phyloP scores from a whole-genome alignment of 805 yeast species.

The Cyberlindnera japonica region DNA sequence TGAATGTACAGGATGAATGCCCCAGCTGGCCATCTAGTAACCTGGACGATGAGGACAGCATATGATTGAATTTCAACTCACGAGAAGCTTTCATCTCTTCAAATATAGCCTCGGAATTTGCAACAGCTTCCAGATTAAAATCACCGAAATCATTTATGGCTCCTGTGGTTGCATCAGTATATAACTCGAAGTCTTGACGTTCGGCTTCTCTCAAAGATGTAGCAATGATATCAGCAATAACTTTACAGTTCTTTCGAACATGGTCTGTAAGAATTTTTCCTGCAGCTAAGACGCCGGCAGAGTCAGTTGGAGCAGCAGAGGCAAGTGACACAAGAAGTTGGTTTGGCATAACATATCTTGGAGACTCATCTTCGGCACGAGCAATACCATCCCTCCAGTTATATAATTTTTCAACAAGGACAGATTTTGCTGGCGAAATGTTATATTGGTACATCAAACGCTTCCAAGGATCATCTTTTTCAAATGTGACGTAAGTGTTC shows the following conservation, averaged over 20 bases:
- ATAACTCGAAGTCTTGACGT: conserved; percentile 36
- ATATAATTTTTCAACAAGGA: conserved; percentile 56
- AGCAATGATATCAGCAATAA: conserved; percentile 55
- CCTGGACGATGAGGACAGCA: neutral
- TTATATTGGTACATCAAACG: conserved; percentile 61
- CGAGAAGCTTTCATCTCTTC: neutral
- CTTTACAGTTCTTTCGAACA: conserved; percentile 55
- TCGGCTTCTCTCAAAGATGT: conserved; percentile 21
- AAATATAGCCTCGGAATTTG: conserved; percentile 11
- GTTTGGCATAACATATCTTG: conserved; percentile 79
- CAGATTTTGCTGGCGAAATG: conserved; percentile 49
- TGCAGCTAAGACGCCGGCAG: conserved; percentile 48
- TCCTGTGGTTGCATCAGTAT: conserved; percentile 27
- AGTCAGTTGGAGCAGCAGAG: conserved; percentile 52
- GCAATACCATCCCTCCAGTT: conserved; percentile 85
- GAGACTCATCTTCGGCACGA: conserved; percentile 75
- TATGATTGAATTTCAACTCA: neutral
- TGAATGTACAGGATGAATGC: neutral
- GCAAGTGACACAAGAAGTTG: conserved; percentile 65
- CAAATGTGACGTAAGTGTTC: conserved; percentile 47
- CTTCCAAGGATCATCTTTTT: conserved; percentile 63
- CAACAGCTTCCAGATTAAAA: conserved; percentile 11
- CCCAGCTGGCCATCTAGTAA: neutral
- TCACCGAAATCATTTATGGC: conserved; percentile 2
- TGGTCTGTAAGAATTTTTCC: conserved; percentile 46